Evolutionary conservation across 371 early-diverging fungal genomes (phyloP), one percentile per base, ranked within the genome.

Genomic region (Blyttiomyces sp.): DNA sequence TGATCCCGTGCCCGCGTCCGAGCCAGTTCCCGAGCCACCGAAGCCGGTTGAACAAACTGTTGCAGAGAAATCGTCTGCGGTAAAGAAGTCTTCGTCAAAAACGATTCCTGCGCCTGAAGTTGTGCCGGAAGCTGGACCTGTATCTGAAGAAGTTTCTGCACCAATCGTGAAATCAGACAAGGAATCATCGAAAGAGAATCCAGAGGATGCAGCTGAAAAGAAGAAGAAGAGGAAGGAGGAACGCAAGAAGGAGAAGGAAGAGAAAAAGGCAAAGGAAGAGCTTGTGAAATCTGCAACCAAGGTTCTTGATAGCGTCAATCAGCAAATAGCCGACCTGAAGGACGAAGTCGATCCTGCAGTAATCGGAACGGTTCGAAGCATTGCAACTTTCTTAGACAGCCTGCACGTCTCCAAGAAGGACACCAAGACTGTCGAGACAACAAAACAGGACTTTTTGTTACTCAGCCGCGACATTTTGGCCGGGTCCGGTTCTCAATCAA

Each of bases 341-440:
- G 49, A 5, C 28, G 34, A 35, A 4, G 50, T 62, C 5, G 39
- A 48, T n/a, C 13, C 9, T n/a, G 11, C 48, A 48, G 13, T 23
- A 48, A 23, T 24, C 24, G 27, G 49, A n/a, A n/a, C 31, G 26
- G 19, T 48, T 42, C 19, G 43, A 9, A 17, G 17, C 32, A n/a
- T 51, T 57, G 58, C 59, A n/a, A 13, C 32, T 4, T n/a, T 24
- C 43, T n/a, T 27, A 5, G 32, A 27, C 17, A 33, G 39, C 24
- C 6, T 61, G 13, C 36, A 32, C 16, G 26, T 19, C 4, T 34
- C 63, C 33, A 30, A 54, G 28, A 45, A 55, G 11, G 61, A 62
- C 16, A 53, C 54, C 23, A 28, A 53, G 1, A 48, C 59, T 13
- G 53, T 71, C 17, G 73, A 73, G 13, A 59, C 63, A 17, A 46